phyloP scores from a whole-genome alignment of 176 grass and related monocot genomes.

The Oryza longistaminata region DNA sequence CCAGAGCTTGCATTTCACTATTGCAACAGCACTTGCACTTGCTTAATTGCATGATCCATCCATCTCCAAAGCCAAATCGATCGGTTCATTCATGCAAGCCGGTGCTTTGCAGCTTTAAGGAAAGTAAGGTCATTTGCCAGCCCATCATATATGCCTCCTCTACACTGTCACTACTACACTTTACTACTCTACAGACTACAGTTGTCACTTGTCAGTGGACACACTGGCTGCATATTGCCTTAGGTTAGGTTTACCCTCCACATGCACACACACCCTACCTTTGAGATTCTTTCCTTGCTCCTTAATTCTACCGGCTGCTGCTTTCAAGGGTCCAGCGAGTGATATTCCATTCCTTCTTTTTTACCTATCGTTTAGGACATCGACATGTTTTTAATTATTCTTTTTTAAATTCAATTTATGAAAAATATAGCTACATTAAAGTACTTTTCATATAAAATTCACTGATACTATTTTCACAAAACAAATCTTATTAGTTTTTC shows the following conservation, averaged over 20 bases:
- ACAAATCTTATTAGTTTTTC: background rate
- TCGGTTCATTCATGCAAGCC: background rate
- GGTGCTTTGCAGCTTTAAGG: background rate
- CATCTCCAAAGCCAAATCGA: background rate
- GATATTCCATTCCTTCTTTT: background rate
- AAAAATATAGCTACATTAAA: background rate
- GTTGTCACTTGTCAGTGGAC: background rate
- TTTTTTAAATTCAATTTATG: background rate
- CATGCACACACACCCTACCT: constrained; percentile 13
- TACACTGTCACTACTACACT: background rate
- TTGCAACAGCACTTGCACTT: background rate
- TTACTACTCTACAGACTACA: constrained; percentile 3
- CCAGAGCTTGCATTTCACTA: background rate
- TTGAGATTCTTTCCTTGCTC: constrained; percentile 44
- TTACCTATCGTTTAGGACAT: background rate
- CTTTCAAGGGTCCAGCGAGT: background rate
- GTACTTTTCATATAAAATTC: background rate
- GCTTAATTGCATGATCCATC: background rate
- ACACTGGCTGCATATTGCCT: constrained; percentile 11
- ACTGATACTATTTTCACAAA: no score
- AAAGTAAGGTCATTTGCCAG: background rate
- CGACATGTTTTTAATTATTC: background rate
- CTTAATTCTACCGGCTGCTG: background rate
- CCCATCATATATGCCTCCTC: background rate
- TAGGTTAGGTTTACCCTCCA: constrained; percentile 32